Conservation (phyloP, 2,329 filamentous ascomycete genomes). For the Colletotrichum caudatum region DNA sequence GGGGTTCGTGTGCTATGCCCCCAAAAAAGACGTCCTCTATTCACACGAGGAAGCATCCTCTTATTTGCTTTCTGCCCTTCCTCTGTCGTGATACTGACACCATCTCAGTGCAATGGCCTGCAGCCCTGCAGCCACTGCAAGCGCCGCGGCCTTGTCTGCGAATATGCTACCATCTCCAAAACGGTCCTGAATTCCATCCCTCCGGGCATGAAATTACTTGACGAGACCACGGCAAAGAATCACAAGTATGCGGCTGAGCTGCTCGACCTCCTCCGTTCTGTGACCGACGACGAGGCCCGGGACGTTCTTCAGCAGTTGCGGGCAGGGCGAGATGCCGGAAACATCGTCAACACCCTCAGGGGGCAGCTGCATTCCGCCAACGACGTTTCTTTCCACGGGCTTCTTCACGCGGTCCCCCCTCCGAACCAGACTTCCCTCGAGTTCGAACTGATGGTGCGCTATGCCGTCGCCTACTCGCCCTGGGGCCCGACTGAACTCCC, state of each 20-base stretch:
- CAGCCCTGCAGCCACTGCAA: slow-evolving; percentile 32
- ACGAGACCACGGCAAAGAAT: slow-evolving; percentile 13
- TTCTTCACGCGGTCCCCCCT: slow-evolving; percentile 6
- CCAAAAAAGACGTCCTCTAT: not conserved
- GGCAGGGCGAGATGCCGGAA: slow-evolving; percentile 9
- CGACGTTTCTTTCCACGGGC: slow-evolving; percentile 7
- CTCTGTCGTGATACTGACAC: not conserved
- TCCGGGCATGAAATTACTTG: slow-evolving; percentile 15
- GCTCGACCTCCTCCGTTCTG: slow-evolving; percentile 18
- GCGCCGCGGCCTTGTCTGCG: slow-evolving; percentile 27
- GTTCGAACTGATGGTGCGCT: slow-evolving; percentile 32
- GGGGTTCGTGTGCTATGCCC: too few relatives aligned
- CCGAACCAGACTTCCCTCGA: slow-evolving; percentile 26
- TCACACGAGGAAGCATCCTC: not conserved
- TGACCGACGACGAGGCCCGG: slow-evolving; percentile 14
- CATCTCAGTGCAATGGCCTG: slow-evolving; percentile 22
- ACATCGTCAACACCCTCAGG: slow-evolving; percentile 13
- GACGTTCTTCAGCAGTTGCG: slow-evolving; percentile 25
- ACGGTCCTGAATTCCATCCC: slow-evolving; percentile 34
- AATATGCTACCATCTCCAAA: slow-evolving; percentile 27
- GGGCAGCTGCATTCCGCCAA: slow-evolving; percentile 5
- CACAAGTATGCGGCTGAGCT: slow-evolving; percentile 22
- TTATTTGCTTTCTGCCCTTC: not conserved
- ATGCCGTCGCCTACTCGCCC: slow-evolving; percentile 25
- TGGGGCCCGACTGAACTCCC: slow-evolving; percentile 29